Conservation (phyloP, 2,329 filamentous ascomycete genomes). For the Colletotrichum sojae region DNA sequence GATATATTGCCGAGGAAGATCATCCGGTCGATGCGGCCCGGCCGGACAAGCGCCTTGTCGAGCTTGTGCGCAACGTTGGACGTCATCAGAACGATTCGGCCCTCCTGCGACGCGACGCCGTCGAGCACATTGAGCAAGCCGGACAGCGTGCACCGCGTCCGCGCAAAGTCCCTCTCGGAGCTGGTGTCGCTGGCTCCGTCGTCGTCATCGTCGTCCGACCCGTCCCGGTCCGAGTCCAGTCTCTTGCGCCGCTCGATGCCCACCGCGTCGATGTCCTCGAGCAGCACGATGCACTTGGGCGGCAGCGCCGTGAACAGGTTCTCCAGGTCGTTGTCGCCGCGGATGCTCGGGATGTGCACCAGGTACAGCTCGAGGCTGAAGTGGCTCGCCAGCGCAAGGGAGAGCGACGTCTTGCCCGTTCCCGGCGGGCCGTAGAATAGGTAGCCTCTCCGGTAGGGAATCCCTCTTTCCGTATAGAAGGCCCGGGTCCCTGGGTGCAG, state of each 20-base stretch:
- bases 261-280: slow-evolving; percentile 47
- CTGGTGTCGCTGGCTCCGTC: slow-evolving; percentile 42
- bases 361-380: slow-evolving; percentile 83
- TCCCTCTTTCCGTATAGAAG: slow-evolving; percentile 81
- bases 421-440: slow-evolving; percentile 81
- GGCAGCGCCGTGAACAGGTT: slow-evolving; percentile 48
- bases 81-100: slow-evolving; percentile 79
- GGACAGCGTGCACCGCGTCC: slow-evolving; percentile 63
- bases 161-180: slow-evolving; percentile 1
- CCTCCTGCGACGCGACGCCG: slow-evolving; percentile 76
- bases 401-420: slow-evolving; percentile 83
- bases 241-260: slow-evolving; percentile 42
- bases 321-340: slow-evolving; percentile 48
- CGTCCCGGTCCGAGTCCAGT: slow-evolving; percentile 32
- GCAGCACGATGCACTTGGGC: slow-evolving; percentile 44
- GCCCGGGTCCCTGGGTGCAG: slow-evolving; percentile 67
- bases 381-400: slow-evolving; percentile 78
- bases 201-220: slow-evolving; percentile 49
- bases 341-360: slow-evolving; percentile 72
- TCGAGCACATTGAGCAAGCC: slow-evolving; percentile 78
- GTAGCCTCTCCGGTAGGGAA: slow-evolving; percentile 82
- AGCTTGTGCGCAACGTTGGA: slow-evolving; percentile 76
- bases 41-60: slow-evolving; percentile 72
- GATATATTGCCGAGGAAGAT: slow-evolving; percentile 75
- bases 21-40: slow-evolving; percentile 79